A percentile compares a stretch with the other conserved stretches of the same genome.
phyloP scores from a whole-genome alignment of 305 asterid species.

The Fraxinus baroniana region DNA sequence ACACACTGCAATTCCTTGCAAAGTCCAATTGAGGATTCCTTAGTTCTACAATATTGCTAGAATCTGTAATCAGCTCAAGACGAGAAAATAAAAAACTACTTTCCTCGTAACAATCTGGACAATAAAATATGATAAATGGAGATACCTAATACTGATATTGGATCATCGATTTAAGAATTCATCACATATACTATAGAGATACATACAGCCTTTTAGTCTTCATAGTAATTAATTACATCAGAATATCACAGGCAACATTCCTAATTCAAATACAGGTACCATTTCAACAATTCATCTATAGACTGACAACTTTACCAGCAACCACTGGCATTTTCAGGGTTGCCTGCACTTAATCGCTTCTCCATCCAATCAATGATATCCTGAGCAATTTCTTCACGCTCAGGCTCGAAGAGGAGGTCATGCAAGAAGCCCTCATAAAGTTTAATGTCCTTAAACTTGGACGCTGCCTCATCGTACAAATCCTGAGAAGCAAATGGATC shows the following conservation, averaged over 20 bases:
- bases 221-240: not conserved
- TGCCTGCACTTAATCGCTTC: slow-evolving; percentile 39
- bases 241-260: not conserved
- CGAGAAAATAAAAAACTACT: not conserved
- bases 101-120: not conserved
- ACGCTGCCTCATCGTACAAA: slow-evolving; percentile 79
- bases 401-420: slow-evolving; percentile 96
- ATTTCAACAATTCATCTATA: not conserved
- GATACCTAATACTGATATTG: not conserved
- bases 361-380: slow-evolving; percentile 96
- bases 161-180: no score
- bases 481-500: slow-evolving; percentile 96
- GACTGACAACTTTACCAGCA: slow-evolving; percentile 20
- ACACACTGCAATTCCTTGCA: not conserved
- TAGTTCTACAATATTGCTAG: not conserved
- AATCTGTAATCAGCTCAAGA: not conserved
- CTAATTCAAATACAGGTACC: slow-evolving; percentile 3
- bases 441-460: slow-evolving; percentile 73
- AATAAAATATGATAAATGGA: not conserved
- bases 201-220: not conserved
- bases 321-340: slow-evolving; percentile 22
- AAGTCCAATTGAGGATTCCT: not conserved
- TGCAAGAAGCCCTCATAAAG: slow-evolving; percentile 91
- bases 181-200: not conserved
- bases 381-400: slow-evolving; percentile 80